Evolutionary conservation across 2,329 filamentous ascomycete genomes (phyloP).

Genomic region (Cladorrhinum sp.): DNA sequence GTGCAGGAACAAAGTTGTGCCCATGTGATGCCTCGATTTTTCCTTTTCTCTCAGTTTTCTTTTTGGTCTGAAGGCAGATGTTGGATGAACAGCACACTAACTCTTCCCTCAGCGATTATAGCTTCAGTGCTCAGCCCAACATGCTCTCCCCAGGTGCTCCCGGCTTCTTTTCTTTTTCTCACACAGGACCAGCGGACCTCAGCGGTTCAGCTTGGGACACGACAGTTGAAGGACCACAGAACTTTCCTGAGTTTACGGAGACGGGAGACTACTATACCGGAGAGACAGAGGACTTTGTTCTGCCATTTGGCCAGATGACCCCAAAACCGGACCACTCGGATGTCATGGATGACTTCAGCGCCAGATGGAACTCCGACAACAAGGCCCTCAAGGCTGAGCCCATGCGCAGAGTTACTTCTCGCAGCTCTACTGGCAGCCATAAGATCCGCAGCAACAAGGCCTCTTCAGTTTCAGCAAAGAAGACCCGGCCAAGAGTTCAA

Average conservation of each 20-base stretch:
- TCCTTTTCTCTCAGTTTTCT: constrained; percentile 34
- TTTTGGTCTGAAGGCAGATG: constrained; percentile 32
- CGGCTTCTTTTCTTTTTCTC: constrained; percentile 57
- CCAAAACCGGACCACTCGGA: constrained; percentile 51
- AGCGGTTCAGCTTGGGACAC: constrained; percentile 54
- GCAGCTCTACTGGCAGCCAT: constrained; percentile 44
- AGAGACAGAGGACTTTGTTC: constrained; percentile 55
- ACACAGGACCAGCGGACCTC: constrained; percentile 59
- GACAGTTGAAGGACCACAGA: constrained; percentile 58
- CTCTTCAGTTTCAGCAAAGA: constrained; percentile 37
- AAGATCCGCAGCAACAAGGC: constrained; percentile 44
- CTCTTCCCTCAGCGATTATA: constrained; percentile 53
- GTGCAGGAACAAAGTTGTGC: constrained; percentile 58
- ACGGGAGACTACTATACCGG: constrained; percentile 48
- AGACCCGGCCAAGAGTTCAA: constrained; percentile 44
- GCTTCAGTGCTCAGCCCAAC: constrained; percentile 50
- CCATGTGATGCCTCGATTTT: constrained; percentile 37
- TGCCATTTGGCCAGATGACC: constrained; percentile 54
- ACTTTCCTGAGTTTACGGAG: constrained; percentile 54
- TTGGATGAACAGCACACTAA: constrained; percentile 57
- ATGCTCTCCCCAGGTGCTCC: constrained; percentile 49
- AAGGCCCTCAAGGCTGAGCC: constrained; percentile 40
- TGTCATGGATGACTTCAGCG: constrained; percentile 46
- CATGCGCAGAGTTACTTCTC: constrained; percentile 45
- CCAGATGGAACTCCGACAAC: constrained; percentile 46